Base-by-base conservation (phyloP, 305 asterid genomes). In the Stenogyne calaminthoides region DNA sequence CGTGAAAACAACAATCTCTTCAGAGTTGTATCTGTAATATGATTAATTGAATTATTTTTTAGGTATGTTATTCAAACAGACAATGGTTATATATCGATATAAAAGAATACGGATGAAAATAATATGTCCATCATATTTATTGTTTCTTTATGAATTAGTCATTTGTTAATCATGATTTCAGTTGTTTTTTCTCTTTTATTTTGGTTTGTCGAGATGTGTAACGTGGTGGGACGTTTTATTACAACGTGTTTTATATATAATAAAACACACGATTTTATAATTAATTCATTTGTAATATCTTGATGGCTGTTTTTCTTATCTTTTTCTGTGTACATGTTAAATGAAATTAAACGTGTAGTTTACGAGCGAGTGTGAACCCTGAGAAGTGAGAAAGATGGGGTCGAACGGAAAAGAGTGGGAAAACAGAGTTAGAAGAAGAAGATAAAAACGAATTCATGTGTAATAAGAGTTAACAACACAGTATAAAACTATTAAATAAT, bases 181-280 rank as follows among this genome's bases (percentile, higher is more conserved):
- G 36, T 4, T 32, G 36, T 32, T 56, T 27, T 7, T 67, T 49
- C 3, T n/a, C 20, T 34, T 37, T 55, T n/a, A 15, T 37, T 25
- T 65, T 67, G 32, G 70, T 52, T 62, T 68, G 60, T 46, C 68
- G 75, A 68, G 70, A 68, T 76, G 70, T 67, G 67, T 61, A 76
- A 60, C 47, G 79, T 76, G 75, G 75, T 68, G 75, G 75, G 75
- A 69, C 67, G 18, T 65, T 65, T 46, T 49, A 27, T 22, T 29
- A 36, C 9, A 16, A 51, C 36, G 16, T 29, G 14, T 29, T 15
- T 47, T 32, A 25, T 37, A 15, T 15, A 60, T n/a, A n/a, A 16
- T 32, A 25, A 34, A 5, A 66, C 19, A 64, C 29, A 19, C 10
- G 19, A 5, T 57, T 25, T 11, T 68, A 1, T 51, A 18, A 19